Base-by-base conservation (phyloP, 2,329 filamentous ascomycete species). In the Ceratocystis cacaofunesta region DNA sequence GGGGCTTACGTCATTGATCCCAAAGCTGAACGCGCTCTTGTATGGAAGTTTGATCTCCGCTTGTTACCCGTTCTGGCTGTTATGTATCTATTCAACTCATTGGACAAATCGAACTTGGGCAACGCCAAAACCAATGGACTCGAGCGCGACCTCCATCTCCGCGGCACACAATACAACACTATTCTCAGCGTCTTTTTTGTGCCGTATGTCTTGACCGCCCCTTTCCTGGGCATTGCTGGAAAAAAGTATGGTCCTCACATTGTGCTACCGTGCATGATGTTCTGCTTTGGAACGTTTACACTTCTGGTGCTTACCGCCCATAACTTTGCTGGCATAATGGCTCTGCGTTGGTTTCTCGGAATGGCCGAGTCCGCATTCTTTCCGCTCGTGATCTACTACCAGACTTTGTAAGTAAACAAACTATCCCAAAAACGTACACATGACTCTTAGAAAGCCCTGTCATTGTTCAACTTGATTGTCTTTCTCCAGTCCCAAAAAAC, bases 141-240 rank as follows among this genome's bases (percentile, higher is more conserved):
- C 60, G 72, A 74, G 69, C 69, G 78, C 63, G 75, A 77, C 62
- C 73, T 78, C 25, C 66, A 80, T 65, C 82, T 90, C 77, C 79
- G 80, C 64, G 66, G 71, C 2, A 79, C 83, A 70, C 80, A 89
- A 73, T 89, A 90, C 76, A 90, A 89, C 73, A 80, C 85, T 58
- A 78, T 89, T 60, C 74, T 91, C 50, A 82, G 79, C 69, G 84
- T 91, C 69, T 91, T 91, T 77, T 91, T 88, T 73, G 78, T 90
- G 5, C 88, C 88, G 0, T 90, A 87, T 72, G 87, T 90, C 63
- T 71, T 90, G 50, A 86, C 85, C 63, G 87, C 86, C 0, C 86
- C 85, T 0, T 72, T 75, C 7, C 68, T 77, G 1, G 75, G 75
- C 57, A 85, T 90, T 74, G 72, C 88, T 10, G 86, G 86, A 68